Percentiles rank a stretch among this genome's conserved stretches.
Evolutionary conservation across 2,329 filamentous ascomycete genomes (phyloP).

Genomic region (Aspergillus terreus): DNA sequence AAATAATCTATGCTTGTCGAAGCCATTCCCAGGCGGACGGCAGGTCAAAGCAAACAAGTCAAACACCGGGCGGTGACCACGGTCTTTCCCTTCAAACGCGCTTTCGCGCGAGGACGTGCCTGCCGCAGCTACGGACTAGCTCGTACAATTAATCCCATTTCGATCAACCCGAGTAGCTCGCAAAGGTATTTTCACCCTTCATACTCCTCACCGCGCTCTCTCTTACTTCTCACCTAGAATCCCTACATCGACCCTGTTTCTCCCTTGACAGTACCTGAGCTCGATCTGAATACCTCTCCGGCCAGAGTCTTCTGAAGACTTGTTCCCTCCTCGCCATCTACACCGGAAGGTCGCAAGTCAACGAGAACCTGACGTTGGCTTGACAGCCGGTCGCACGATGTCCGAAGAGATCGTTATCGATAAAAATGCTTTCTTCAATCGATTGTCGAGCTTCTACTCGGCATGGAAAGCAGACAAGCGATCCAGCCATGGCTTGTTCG

Average conservation of each 20-base stretch:
- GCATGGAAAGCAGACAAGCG: conserved; percentile 97
- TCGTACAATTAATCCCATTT: not conserved
- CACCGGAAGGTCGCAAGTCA: not conserved
- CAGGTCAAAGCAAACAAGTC: conserved; percentile 5
- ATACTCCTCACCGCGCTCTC: not conserved
- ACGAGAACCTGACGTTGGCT: conserved; percentile 4
- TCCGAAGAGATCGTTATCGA: conserved; percentile 90
- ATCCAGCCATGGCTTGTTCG: conserved; percentile 77
- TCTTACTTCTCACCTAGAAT: too few relatives aligned
- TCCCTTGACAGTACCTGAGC: too few relatives aligned
- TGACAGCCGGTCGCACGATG: conserved; percentile 42
- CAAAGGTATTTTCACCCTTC: not conserved
- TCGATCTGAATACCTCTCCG: too few relatives aligned
- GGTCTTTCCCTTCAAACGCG: not conserved
- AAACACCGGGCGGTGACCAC: not conserved
- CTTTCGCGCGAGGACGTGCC: conserved; percentile 3
- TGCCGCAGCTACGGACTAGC: not conserved
- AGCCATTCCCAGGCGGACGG: not conserved
- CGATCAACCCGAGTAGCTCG: not conserved
- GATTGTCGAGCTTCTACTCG: conserved; percentile 78
- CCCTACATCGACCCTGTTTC: too few relatives aligned
- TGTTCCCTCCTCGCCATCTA: too few relatives aligned
- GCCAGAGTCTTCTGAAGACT: too few relatives aligned
- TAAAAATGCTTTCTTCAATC: conserved; percentile 88
- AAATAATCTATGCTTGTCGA: not conserved